Percentiles rank a stretch among this genome's conserved stretches.
These are phyloP conservation scores for Thelephora terrestris DNA, from an alignment of 1,284 basidiomycete species.

Conservation along the genomic window DNA sequence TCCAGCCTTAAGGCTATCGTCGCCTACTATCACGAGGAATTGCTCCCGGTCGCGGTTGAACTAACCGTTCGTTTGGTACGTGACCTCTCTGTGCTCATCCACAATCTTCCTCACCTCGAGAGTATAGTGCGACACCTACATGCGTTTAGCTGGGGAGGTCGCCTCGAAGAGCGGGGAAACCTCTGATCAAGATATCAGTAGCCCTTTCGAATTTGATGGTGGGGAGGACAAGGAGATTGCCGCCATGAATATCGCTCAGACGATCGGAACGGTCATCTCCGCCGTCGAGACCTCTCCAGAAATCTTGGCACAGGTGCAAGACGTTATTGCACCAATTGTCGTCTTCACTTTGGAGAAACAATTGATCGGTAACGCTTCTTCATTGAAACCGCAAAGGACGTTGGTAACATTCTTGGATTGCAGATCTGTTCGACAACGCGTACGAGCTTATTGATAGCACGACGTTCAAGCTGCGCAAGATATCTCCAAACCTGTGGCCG, in stretches of 20 bases:
- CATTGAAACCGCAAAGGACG: background rate
- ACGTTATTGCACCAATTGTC: conserved; percentile 74
- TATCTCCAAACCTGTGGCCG: conserved; percentile 80
- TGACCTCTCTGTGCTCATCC: conserved; percentile 8
- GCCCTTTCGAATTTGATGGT: conserved; percentile 36
- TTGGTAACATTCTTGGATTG: background rate
- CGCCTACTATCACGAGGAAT: conserved; percentile 74
- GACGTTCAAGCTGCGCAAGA: conserved; percentile 73
- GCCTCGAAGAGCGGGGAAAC: conserved; percentile 38
- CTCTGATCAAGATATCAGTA: conserved; percentile 39
- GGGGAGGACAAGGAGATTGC: conserved; percentile 79
- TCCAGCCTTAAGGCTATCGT: conserved; percentile 80
- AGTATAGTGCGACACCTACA: conserved; percentile 68
- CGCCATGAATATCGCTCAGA: conserved; percentile 79
- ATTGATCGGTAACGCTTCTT: conserved; percentile 42
- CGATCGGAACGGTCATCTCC: conserved; percentile 64
- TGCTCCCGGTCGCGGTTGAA: conserved; percentile 81
- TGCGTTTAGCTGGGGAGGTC: conserved; percentile 65
- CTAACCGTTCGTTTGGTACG: conserved; percentile 69
- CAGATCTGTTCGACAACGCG: conserved; percentile 84
- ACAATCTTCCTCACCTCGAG: background rate
- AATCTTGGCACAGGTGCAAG: conserved; percentile 73
- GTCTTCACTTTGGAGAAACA: conserved; percentile 69
- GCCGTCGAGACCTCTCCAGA: conserved; percentile 70
- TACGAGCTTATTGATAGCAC: conserved; percentile 81